These are phyloP conservation scores for Pyricularia sp. DNA, from an alignment of 2,329 filamentous ascomycete species.

Conservation along the genomic window DNA sequence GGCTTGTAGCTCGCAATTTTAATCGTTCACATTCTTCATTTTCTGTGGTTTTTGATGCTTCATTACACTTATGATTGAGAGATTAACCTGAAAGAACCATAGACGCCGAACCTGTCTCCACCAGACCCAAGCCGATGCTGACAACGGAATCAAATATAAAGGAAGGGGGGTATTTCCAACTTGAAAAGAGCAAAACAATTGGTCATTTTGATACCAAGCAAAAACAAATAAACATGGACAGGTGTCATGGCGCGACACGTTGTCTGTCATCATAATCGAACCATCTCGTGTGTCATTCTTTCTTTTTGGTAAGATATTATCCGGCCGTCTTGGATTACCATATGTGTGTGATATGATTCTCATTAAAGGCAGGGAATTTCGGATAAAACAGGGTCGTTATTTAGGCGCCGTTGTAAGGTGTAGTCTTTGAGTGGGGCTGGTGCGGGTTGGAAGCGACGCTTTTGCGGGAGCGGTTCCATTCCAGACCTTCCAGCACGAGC, in stretches of 20 bases:
- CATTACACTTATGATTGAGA: not conserved
- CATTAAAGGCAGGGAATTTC: not conserved
- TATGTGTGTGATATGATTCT: not conserved
- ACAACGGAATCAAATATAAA: not conserved
- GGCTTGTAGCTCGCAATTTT: not conserved
- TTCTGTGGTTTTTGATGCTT: not conserved
- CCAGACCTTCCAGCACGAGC: constrained; percentile 31
- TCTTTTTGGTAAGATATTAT: not conserved
- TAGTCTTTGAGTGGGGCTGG: constrained; percentile 9
- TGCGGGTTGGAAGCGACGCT: constrained; percentile 13
- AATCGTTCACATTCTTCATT: not conserved
- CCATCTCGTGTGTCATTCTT: not conserved
- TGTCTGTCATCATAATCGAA: not conserved
- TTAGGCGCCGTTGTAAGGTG: constrained; percentile 10
- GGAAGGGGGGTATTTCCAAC: constrained; percentile 1
- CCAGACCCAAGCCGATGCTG: not conserved
- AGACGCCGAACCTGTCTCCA: not conserved
- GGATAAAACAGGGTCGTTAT: not conserved
- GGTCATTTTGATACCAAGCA: not conserved
- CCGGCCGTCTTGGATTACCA: not conserved
- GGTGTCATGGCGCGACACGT: not conserved
- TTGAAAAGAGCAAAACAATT: not conserved
- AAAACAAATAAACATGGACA: not conserved
- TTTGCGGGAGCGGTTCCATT: constrained; percentile 27
- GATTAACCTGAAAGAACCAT: not conserved